A percentile compares a stretch with the other conserved stretches of the same genome.
Conservation (phyloP, 208 protist genomes). For the Balamuthia mandrillaris region DNA sequence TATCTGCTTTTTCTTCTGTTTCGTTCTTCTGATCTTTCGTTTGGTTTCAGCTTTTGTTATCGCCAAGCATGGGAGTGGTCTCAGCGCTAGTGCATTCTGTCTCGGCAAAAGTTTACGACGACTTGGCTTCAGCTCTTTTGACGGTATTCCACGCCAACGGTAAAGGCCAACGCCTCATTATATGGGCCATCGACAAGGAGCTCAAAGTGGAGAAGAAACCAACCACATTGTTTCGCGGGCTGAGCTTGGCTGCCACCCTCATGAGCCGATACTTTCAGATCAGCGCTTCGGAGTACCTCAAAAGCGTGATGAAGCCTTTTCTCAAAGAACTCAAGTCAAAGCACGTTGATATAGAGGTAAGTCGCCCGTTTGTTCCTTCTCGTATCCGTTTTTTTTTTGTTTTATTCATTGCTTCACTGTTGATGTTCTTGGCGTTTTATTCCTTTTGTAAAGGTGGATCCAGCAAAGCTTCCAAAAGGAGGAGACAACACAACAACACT, state of each 20-base stretch:
- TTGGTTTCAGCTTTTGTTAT: no score
- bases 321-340: slow-evolving; percentile 5
- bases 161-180: not conserved
- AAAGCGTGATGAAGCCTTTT: not conserved
- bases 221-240: not conserved
- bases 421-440: not conserved
- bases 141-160: slow-evolving; percentile 3
- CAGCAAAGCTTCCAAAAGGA: not conserved
- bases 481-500: not conserved
- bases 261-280: slow-evolving; percentile 11
- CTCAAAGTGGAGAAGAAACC: not conserved
- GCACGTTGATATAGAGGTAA: not conserved
- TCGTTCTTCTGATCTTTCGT: no score
- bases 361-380: not conserved
- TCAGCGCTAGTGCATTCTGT: no score
- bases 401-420: not conserved
- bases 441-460: not conserved
- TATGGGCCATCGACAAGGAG: not conserved
- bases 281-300: not conserved
- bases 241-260: not conserved
- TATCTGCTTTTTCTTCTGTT: no score
- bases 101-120: no score
- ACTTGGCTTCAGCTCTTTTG: not conserved
- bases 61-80: no score
- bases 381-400: not conserved